Base-by-base conservation (phyloP, 1,284 basidiomycete genomes). In the Naganishia liquefaciens region DNA sequence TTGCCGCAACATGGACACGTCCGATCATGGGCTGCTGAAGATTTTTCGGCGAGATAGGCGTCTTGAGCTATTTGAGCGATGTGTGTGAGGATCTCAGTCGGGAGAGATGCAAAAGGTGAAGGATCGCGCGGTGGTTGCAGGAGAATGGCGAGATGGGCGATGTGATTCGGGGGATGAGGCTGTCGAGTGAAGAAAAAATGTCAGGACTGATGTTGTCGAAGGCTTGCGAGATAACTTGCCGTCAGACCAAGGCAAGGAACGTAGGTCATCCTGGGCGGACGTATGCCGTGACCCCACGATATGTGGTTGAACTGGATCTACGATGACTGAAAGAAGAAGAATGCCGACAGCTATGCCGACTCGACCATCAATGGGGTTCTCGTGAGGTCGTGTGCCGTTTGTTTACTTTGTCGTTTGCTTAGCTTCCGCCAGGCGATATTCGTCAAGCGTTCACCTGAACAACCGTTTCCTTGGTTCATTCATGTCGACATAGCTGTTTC, bases 1-100 rank as follows among this genome's bases (percentile, higher is more conserved):
- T 44, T 33, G 25, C 30, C 53, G 13, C 33, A 37, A 37, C 33
- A 37, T 10, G 33, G 33, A 37, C 33, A 37, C 39, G 21, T 54
- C n/a, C 11, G 13, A 23, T 23, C 15, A 15, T n/a, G 15, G 5
- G 49, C 25, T 27, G 1, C 49, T 15, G 15, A 28, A 30, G 43
- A 25, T 28, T 27, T 28, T 10, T 57, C 54, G 27, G 30, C 25
- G 9, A 6, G 23, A 27, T 15, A 57, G n/a, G 21, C 28, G 10
- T 47, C 54, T 10, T 17, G 39, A 5, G 33, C 46, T 11, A 49
- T 2, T 13, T 60, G 11, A 11, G 46, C 55, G 7, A 60, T 49
- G 9, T 15, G 55, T 11, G 30, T 39, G 2, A 60, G 23, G 46
- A 60, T 60, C n/a, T 60, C 55, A 10, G 55, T 46, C 15, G 55